Conservation (phyloP, 2,329 filamentous ascomycete genomes). For the Pyrenophora seminiperda region DNA sequence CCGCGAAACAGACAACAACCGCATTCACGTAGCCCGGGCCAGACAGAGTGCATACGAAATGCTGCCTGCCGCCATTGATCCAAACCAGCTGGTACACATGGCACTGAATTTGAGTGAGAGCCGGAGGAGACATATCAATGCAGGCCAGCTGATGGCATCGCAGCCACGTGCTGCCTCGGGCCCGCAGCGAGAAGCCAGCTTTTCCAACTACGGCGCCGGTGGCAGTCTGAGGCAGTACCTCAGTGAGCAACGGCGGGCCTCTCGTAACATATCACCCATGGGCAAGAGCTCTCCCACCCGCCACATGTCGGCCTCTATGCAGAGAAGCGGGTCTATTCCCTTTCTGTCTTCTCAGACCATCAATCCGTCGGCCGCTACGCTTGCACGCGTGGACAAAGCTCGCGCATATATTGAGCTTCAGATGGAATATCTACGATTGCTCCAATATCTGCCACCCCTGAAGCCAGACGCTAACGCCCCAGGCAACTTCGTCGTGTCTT, state of each 20-base stretch:
- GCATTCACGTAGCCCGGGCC: constrained; percentile 29
- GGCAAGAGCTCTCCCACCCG: constrained; percentile 47
- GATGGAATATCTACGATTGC: constrained; percentile 78
- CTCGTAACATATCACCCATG: constrained; percentile 65
- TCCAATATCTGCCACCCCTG: constrained; percentile 79
- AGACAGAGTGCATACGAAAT: constrained; percentile 18
- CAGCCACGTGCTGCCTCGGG: constrained; percentile 56
- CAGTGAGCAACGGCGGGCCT: constrained; percentile 71
- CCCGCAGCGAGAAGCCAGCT: constrained; percentile 45
- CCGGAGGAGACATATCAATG: constrained; percentile 65
- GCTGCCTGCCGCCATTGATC: constrained; percentile 65
- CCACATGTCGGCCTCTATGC: constrained; percentile 37
- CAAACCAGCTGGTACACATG: constrained; percentile 89
- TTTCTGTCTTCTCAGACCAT: constrained; percentile 52
- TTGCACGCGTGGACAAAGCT: constrained; percentile 82
- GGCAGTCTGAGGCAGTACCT: constrained; percentile 70
- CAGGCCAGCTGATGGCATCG: constrained; percentile 59
- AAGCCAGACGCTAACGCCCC: constrained; percentile 54
- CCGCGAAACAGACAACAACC: constrained; percentile 8
- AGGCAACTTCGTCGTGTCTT: constrained; percentile 49
- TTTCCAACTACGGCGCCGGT: constrained; percentile 53
- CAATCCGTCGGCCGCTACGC: constrained; percentile 77
- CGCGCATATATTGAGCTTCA: constrained; percentile 85
- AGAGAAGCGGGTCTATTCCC: constrained; percentile 32
- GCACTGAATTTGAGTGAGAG: constrained; percentile 87